phyloP scores from a whole-genome alignment of 176 grass and related monocot species.

The Elymus sibiricus region DNA sequence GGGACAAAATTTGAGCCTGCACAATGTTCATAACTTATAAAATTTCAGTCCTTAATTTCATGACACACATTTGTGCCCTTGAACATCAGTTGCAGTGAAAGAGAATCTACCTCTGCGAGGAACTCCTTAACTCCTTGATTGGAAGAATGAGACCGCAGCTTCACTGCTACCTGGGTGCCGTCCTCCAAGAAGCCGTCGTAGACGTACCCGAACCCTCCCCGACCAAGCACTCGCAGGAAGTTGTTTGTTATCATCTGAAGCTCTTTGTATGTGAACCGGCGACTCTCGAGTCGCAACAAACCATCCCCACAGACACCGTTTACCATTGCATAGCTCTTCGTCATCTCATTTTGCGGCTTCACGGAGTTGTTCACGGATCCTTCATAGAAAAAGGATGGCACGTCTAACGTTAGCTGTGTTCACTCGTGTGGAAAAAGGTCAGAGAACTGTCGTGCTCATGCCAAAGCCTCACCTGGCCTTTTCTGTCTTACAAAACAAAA shows the following conservation, averaged over 20 bases:
- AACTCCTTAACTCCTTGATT: neutral
- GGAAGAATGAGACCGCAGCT: neutral
- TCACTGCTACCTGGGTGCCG: neutral
- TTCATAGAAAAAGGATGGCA: neutral
- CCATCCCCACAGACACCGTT: neutral
- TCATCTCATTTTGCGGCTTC: conserved; percentile 4
- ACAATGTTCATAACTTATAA: no score
- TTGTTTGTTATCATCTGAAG: conserved; percentile 49
- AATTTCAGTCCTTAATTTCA: no score
- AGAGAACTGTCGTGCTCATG: no score
- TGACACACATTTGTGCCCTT: no score
- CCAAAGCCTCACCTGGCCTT: no score
- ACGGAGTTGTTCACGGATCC: neutral
- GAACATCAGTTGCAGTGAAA: neutral
- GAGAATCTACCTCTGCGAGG: neutral
- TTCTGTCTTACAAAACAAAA: no score
- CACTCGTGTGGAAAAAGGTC: neutral
- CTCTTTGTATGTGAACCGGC: conserved; percentile 13
- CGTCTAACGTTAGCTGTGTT: neutral
- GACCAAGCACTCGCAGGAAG: conserved; percentile 45
- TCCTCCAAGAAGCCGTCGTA: neutral
- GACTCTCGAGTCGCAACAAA: neutral
- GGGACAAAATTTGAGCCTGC: conserved; percentile 42
- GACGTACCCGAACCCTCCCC: conserved; percentile 49
- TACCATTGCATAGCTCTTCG: neutral